phyloP scores from a whole-genome alignment of 2,329 filamentous ascomycete species.

The Aureobasidium mangrovei region DNA sequence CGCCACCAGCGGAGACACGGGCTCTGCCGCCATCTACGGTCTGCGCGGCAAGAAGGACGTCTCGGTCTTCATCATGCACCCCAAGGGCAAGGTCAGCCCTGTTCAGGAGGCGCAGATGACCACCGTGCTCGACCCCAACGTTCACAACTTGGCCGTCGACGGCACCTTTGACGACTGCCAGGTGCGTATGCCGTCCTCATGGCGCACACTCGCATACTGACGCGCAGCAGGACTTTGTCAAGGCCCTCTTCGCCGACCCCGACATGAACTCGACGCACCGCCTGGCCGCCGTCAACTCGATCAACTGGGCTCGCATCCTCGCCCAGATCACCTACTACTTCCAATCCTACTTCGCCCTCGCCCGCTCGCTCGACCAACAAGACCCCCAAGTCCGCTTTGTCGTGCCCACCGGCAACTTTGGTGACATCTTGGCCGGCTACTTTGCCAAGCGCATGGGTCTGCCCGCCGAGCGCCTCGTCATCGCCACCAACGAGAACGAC shows the following conservation, averaged over 20 bases:
- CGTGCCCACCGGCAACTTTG: constrained; percentile 93
- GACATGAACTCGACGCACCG: constrained; percentile 75
- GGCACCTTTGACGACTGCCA: constrained; percentile 97
- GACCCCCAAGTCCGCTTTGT: constrained; percentile 68
- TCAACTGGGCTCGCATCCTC: constrained; percentile 91
- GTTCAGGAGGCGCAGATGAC: constrained; percentile 98
- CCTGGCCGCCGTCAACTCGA: constrained; percentile 89
- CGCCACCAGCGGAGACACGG: constrained; percentile 80
- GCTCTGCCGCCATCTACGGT: constrained; percentile 92
- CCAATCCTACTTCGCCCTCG: constrained; percentile 82
- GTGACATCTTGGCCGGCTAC: constrained; percentile 87
- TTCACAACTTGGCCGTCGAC: constrained; percentile 82
- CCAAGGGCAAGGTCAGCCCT: constrained; percentile 80
- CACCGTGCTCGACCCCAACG: constrained; percentile 79
- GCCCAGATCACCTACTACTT: constrained; percentile 98
- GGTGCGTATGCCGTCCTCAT: constrained; percentile 32
- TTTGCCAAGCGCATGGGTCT: constrained; percentile 88
- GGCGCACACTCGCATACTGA: background rate
- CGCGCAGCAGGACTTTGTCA: constrained; percentile 66
- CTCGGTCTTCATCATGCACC: constrained; percentile 89
- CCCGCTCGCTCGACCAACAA: constrained; percentile 40
- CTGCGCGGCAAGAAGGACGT: constrained; percentile 94
- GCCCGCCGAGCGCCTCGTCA: constrained; percentile 76
- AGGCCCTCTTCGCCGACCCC: constrained; percentile 79
- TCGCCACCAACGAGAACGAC: constrained; percentile 96